Evolutionary conservation across 164 flowering plant genomes (phyloP).

Genomic region (Cinnamomum micranthum): DNA sequence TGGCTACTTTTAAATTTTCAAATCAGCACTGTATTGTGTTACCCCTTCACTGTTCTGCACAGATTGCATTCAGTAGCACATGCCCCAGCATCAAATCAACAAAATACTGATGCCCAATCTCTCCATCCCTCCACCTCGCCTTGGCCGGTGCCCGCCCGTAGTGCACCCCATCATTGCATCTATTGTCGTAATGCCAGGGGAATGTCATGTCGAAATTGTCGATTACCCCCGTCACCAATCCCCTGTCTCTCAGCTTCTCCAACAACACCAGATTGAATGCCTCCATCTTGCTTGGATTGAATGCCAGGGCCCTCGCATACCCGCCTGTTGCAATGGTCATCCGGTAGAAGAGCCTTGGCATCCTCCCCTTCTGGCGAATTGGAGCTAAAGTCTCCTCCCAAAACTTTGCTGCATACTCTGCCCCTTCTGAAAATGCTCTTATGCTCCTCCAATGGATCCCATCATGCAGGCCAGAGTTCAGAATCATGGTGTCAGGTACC

Average conservation of each 20-base stretch:
- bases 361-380: slow-evolving; percentile 33
- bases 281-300: slow-evolving; percentile 91
- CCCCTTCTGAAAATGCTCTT: slow-evolving; percentile 42
- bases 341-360: slow-evolving; percentile 56
- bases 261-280: slow-evolving; percentile 60
- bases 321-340: slow-evolving; percentile 87
- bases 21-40: background rate
- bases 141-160: slow-evolving; percentile 86
- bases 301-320: slow-evolving; percentile 64
- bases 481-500: slow-evolving; percentile 74
- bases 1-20: background rate
- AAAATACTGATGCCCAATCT: slow-evolving; percentile 92
- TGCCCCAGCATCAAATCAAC: slow-evolving; percentile 90
- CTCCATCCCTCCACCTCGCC: slow-evolving; percentile 81
- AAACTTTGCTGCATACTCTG: slow-evolving; percentile 59
- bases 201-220: slow-evolving; percentile 82
- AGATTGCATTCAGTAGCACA: slow-evolving; percentile 65
- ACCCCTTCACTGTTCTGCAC: slow-evolving; percentile 28
- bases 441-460: slow-evolving; percentile 61
- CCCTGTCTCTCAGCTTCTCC: slow-evolving; percentile 55
- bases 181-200: slow-evolving; percentile 89
- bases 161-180: slow-evolving; percentile 96
- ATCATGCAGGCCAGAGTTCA: slow-evolving; percentile 95
- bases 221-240: slow-evolving; percentile 51
- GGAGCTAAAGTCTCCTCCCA: slow-evolving; percentile 68